These are phyloP conservation scores for Metschnikowia bowlesiae DNA, from an alignment of 805 yeast genomes.

Conservation along the genomic window DNA sequence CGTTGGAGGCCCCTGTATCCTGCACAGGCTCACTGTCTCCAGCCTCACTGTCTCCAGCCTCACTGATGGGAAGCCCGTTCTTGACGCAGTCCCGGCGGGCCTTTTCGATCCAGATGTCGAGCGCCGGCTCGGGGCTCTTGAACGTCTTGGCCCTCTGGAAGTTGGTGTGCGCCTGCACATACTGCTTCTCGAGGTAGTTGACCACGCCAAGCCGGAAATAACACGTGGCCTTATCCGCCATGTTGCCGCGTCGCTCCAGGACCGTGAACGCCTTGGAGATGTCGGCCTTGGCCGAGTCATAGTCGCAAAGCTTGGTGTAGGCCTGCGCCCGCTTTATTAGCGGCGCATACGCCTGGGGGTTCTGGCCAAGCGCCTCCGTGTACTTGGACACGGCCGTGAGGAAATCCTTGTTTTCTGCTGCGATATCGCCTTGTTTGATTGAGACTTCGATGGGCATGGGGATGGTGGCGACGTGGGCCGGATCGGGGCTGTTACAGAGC, in stretches of 20 bases:
- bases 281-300: slow-evolving; percentile 46
- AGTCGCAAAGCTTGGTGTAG: slow-evolving; percentile 43
- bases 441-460: slow-evolving; percentile 35
- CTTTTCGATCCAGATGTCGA: slow-evolving; percentile 46
- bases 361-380: slow-evolving; percentile 36
- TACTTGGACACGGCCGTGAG: slow-evolving; percentile 41
- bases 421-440: slow-evolving; percentile 33
- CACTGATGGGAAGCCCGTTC: slow-evolving; percentile 2
- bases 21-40: neutral
- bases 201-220: slow-evolving; percentile 47
- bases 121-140: slow-evolving; percentile 43
- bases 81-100: slow-evolving; percentile 28
- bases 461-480: neutral
- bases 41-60: neutral
- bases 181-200: slow-evolving; percentile 42
- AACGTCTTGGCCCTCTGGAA: slow-evolving; percentile 40
- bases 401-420: slow-evolving; percentile 31
- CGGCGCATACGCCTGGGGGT: slow-evolving; percentile 45
- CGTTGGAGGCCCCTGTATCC: neutral
- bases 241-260: slow-evolving; percentile 45
- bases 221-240: slow-evolving; percentile 44
- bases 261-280: slow-evolving; percentile 41
- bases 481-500: neutral
- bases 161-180: slow-evolving; percentile 35
- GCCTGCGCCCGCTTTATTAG: slow-evolving; percentile 47